Base-by-base conservation (phyloP, 2,329 filamentous ascomycete genomes). In the Sporothrix globosa region DNA sequence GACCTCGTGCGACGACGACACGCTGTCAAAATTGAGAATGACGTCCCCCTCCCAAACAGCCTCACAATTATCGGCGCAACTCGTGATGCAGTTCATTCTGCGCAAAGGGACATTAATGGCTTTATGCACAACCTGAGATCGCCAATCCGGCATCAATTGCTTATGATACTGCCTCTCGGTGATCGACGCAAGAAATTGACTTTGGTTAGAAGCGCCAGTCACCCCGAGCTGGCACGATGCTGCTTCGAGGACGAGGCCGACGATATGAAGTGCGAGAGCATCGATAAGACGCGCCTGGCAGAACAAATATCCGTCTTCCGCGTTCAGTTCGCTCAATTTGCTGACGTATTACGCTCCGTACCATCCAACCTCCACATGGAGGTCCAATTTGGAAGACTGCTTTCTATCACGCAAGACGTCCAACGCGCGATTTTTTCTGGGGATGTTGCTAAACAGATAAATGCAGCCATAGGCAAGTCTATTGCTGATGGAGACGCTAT, bases 31-130 rank as follows among this genome's bases (percentile, higher is more conserved):
- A 68, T 72, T 21, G 58, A 66, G 1, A 19, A 9, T 9, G 75
- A 77, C 54, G 77, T 79, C 10, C 79, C 80, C 1, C 79, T 79
- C 53, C 76, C 76, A 21, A 74, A 83, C 52, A 74, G 34, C 34
- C 48, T 67, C 9, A 53, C 39, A 1, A 41, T 72, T 9, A 30
- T 3, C 41, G 65, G 65, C 9, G 2, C n/a, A 9, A 66, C 65
- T 19, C 17, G 17, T 3, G 2, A 39, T 9, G 39, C 17, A 17
- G 4, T 68, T 9, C 56, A 52, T 5, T 24, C 56, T 17, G 71
- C 68, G 9, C 34, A 60, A 7, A 30, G 9, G 1, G 56, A 65
- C 17, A 70, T 72, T n/a, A 46, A 10, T 21, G 7, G 7, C 2
- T 19, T 60, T 24, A n/a, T 50, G 11, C 68, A 68, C 34, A 27